A percentile compares a stretch with the other conserved stretches of the same genome.
phyloP scores from a whole-genome alignment of 164 flowering plant species.

The Macadamia integrifolia region DNA sequence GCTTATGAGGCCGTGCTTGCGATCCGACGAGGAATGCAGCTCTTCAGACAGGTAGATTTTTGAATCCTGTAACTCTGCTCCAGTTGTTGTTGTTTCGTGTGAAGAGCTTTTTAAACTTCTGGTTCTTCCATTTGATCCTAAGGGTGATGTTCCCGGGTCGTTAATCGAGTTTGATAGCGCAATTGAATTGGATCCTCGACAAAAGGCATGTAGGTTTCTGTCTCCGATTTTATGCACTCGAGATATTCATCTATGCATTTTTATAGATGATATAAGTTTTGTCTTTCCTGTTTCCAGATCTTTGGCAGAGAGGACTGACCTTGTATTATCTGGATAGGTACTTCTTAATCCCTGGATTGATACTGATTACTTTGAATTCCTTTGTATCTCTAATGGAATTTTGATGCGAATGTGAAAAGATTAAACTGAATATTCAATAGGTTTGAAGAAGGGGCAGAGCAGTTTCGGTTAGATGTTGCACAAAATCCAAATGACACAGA shows the following conservation, averaged over 20 bases:
- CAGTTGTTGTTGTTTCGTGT: neutral
- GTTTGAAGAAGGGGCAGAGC: constrained; percentile 95
- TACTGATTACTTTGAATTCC: neutral
- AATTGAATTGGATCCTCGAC: constrained; percentile 82
- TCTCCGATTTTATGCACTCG: neutral
- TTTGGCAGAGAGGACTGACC: constrained; percentile 95
- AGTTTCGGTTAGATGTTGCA: constrained; percentile 89
- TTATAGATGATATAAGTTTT: neutral
- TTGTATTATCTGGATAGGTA: constrained; percentile 93
- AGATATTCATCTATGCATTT: neutral
- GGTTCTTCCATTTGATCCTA: constrained; percentile 7
- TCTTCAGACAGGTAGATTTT: constrained; percentile 65
- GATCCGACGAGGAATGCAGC: constrained; percentile 71
- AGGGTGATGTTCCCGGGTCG: constrained; percentile 89
- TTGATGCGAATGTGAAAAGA: neutral
- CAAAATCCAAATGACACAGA: constrained; percentile 95
- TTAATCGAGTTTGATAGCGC: constrained; percentile 76
- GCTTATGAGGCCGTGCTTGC: constrained; percentile 57
- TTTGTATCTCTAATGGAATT: neutral
- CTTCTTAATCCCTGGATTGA: constrained; percentile 32
- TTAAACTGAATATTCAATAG: constrained; percentile 28
- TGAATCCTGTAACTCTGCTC: neutral
- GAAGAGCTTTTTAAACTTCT: neutral
- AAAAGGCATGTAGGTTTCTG: constrained; percentile 72
- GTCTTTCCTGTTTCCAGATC: constrained; percentile 42